Evolutionary conservation across 208 protist genomes (phyloP).

Genomic region (Crithidia expoeki): DNA sequence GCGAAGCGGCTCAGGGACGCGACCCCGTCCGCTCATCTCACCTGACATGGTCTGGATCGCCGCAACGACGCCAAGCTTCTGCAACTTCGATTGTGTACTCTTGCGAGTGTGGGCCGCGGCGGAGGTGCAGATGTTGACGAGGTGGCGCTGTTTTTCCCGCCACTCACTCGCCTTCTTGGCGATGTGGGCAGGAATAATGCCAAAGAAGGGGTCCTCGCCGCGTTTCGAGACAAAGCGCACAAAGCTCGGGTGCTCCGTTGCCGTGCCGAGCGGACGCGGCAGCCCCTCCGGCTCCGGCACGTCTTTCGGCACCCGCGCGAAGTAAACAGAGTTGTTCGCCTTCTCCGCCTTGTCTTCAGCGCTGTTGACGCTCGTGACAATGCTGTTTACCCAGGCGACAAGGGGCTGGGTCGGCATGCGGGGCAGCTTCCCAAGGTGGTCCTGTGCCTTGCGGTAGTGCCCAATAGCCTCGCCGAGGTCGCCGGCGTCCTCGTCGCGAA

Average conservation of each 20-base stretch:
- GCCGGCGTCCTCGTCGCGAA: slow-evolving; percentile 37
- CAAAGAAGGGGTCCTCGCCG: slow-evolving; percentile 85
- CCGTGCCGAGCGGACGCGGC: slow-evolving; percentile 61
- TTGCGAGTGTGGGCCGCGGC: slow-evolving; percentile 40
- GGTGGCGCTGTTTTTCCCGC: slow-evolving; percentile 67
- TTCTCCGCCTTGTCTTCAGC: slow-evolving; percentile 66
- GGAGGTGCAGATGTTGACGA: slow-evolving; percentile 48
- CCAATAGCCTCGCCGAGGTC: slow-evolving; percentile 74
- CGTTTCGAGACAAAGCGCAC: slow-evolving; percentile 61
- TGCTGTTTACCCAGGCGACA: slow-evolving; percentile 65
- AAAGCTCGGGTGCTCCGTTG: slow-evolving; percentile 59
- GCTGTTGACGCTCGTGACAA: slow-evolving; percentile 63
- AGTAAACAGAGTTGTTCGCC: slow-evolving; percentile 83
- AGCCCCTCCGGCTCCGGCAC: slow-evolving; percentile 60
- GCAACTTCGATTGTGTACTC: slow-evolving; percentile 41
- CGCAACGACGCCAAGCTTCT: slow-evolving; percentile 61
- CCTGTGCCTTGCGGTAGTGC: slow-evolving; percentile 70
- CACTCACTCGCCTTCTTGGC: slow-evolving; percentile 48
- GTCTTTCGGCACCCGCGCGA: slow-evolving; percentile 71
- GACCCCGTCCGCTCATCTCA: slow-evolving; percentile 47
- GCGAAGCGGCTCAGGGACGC: slow-evolving; percentile 69
- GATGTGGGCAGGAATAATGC: slow-evolving; percentile 83
- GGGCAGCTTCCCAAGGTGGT: slow-evolving; percentile 50
- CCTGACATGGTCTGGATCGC: slow-evolving; percentile 67
- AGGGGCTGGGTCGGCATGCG: slow-evolving; percentile 56